Conservation (phyloP, 1,284 basidiomycete genomes). For the Amylostereum areolatum region DNA sequence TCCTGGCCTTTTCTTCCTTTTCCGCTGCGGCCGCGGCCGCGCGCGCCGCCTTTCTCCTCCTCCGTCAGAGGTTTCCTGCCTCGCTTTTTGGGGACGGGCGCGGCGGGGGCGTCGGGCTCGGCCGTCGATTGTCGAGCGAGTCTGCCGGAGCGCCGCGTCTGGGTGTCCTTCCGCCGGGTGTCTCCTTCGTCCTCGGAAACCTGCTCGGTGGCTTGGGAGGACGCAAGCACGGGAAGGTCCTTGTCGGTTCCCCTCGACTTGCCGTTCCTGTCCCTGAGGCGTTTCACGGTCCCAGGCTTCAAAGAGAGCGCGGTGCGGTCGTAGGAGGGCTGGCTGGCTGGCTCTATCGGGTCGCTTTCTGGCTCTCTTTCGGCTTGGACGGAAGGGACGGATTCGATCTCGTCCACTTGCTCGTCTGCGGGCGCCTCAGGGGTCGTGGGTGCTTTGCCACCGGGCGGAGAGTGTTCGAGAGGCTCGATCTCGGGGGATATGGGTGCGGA, state of each 20-base stretch:
- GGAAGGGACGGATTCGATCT: constrained; percentile 16
- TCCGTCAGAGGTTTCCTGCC: constrained; percentile 14
- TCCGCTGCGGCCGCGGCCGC: constrained; percentile 12
- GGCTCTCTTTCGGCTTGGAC: constrained; percentile 10
- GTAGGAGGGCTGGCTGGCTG: constrained; percentile 5
- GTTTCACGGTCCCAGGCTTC: constrained; percentile 23
- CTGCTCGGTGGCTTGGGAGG: constrained; percentile 1
- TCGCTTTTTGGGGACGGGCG: constrained; percentile 16
- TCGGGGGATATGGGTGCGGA: too few relatives aligned
- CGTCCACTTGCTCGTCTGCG: constrained; percentile 12
- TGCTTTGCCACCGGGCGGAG: background rate
- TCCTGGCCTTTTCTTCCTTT: constrained; percentile 16
- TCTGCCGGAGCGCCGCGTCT: constrained; percentile 6
- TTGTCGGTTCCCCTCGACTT: constrained; percentile 16
- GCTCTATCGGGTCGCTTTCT: constrained; percentile 27
- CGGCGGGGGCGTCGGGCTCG: background rate
- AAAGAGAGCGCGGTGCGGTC: constrained; percentile 18
- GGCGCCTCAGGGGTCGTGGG: background rate
- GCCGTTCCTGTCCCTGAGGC: constrained; percentile 32
- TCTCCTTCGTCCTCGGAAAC: constrained; percentile 1
- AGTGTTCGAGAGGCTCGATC: background rate
- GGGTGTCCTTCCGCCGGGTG: background rate
- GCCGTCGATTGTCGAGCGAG: constrained; percentile 9
- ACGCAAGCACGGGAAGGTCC: constrained; percentile 5
- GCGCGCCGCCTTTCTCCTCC: background rate